Percentiles rank a stretch among this genome's conserved stretches.
phyloP scores from a whole-genome alignment of 192 early-diverging fungal genomes.

The Linnemannia exigua region DNA sequence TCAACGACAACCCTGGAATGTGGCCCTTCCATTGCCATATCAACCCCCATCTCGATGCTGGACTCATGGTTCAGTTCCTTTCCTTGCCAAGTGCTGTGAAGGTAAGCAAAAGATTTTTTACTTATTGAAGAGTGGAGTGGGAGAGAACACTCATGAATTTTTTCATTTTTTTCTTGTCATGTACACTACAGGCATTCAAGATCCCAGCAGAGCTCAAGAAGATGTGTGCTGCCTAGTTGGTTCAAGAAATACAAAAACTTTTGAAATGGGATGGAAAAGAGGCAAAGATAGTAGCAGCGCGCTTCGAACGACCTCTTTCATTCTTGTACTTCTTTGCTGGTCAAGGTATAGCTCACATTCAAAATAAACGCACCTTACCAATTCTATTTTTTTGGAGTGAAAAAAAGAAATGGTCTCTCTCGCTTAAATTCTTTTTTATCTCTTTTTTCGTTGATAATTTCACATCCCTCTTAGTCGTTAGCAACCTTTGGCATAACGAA shows the following conservation, averaged over 20 bases:
- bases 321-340: too few species aligned
- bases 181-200: neutral
- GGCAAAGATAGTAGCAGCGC: neutral
- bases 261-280: neutral
- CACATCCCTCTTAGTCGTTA: too few species aligned
- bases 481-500: too few species aligned
- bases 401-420: too few species aligned
- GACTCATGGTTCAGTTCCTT: constrained; percentile 40
- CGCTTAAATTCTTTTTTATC: too few species aligned
- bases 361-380: too few species aligned
- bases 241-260: too few species aligned
- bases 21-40: constrained; percentile 62
- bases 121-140: neutral
- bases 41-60: constrained; percentile 57
- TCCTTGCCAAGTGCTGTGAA: neutral
- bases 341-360: too few species aligned
- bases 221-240: neutral
- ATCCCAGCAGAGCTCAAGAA: constrained; percentile 10
- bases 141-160: neutral
- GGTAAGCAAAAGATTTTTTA: neutral
- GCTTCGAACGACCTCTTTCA: neutral
- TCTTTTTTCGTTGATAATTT: too few species aligned
- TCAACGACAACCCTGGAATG: constrained; percentile 53
- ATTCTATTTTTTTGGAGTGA: too few species aligned
- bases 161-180: neutral